Evolutionary conservation across 176 grass and related monocot species (phyloP).

Genomic region (Pharus latifolius): DNA sequence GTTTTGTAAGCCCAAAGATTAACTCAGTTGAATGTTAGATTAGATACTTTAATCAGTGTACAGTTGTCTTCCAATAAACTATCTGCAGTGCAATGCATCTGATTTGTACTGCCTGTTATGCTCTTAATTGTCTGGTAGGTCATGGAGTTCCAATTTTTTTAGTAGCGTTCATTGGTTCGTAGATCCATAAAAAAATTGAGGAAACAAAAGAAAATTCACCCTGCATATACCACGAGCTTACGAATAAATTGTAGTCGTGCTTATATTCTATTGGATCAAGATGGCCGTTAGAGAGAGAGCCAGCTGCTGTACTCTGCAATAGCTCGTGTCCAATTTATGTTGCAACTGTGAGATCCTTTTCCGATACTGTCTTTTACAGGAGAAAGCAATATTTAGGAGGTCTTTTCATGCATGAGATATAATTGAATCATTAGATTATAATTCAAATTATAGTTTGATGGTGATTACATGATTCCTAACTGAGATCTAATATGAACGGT

Average conservation of each 20-base stretch:
- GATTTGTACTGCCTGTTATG: slow-evolving; percentile 9
- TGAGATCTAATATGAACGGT: too few relatives aligned
- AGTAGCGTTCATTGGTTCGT: slow-evolving; percentile 6
- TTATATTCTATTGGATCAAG: not conserved
- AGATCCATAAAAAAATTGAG: not conserved
- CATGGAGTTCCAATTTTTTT: not conserved
- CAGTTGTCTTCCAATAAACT: slow-evolving; percentile 10
- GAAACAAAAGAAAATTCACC: not conserved
- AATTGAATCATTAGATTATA: too few relatives aligned
- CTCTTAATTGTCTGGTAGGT: slow-evolving; percentile 3
- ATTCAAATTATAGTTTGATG: too few relatives aligned
- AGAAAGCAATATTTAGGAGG: too few relatives aligned
- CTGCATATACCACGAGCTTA: not conserved
- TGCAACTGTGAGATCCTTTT: not conserved
- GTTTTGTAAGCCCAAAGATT: too few relatives aligned
- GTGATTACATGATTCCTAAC: too few relatives aligned
- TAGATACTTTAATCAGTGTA: not conserved
- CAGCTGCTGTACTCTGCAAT: not conserved
- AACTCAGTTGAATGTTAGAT: too few relatives aligned
- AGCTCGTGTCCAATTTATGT: not conserved
- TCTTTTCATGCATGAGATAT: too few relatives aligned
- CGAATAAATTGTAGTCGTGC: not conserved
- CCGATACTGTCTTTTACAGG: not conserved
- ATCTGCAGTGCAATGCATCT: slow-evolving; percentile 15
- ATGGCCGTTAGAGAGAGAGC: not conserved